Conservation (phyloP, 495 filamentous ascomycete species). For the Bombardia bombarda region DNA sequence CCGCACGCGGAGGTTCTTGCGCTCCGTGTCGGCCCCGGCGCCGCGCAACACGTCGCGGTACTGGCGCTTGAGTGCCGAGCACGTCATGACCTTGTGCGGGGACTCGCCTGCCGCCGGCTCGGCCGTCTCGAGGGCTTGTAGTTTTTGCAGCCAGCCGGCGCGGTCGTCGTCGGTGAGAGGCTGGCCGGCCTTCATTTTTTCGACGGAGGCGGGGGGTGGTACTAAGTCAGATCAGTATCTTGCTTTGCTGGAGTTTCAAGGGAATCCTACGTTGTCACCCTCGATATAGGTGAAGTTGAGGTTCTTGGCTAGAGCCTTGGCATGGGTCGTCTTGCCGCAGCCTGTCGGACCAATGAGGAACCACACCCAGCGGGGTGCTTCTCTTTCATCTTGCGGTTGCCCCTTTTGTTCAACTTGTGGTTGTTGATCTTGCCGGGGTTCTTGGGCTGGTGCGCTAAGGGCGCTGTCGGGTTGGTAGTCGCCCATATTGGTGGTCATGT, state of each 20-base stretch:
- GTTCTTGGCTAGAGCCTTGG: slow-evolving; percentile 16
- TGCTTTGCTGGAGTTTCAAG: too few relatives aligned
- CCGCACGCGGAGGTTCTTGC: slow-evolving; percentile 9
- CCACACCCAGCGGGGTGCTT: slow-evolving; percentile 18
- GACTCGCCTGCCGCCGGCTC: background rate
- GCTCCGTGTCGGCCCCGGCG: background rate
- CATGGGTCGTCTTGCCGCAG: slow-evolving; percentile 23
- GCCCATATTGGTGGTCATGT: too few relatives aligned
- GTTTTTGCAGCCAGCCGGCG: slow-evolving; percentile 18
- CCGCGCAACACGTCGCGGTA: slow-evolving; percentile 19
- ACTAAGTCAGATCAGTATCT: slow-evolving; percentile 6
- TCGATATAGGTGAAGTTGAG: slow-evolving; percentile 32
- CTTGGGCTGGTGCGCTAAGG: too few relatives aligned
- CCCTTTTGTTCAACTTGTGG: too few relatives aligned
- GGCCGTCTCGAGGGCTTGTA: slow-evolving; percentile 11
- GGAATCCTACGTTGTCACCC: slow-evolving; percentile 39
- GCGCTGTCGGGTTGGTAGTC: too few relatives aligned
- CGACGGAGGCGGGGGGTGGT: slow-evolving; percentile 19
- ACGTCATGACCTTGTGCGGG: slow-evolving; percentile 15
- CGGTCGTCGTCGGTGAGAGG: slow-evolving; percentile 19
- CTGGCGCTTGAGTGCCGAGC: slow-evolving; percentile 15
- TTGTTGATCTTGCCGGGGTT: too few relatives aligned
- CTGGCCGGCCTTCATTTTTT: slow-evolving; percentile 16
- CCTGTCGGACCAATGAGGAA: slow-evolving; percentile 25
- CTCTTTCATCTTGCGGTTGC: background rate